Conservation (phyloP, 2,329 filamentous ascomycete species). For the Phialophora expanda region DNA sequence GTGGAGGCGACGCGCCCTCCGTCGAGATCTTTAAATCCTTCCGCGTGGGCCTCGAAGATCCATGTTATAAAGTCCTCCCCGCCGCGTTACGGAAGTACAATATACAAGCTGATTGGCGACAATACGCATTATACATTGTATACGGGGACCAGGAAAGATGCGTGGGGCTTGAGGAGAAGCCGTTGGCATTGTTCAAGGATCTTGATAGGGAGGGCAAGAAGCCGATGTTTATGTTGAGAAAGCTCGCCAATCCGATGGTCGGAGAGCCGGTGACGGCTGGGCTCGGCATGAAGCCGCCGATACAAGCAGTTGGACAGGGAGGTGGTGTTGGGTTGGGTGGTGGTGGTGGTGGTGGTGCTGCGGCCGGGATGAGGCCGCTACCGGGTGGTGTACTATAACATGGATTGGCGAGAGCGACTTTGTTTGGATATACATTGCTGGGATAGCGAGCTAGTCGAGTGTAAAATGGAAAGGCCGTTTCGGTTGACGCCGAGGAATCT, state of each 20-base stretch:
- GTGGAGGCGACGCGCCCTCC: conserved; percentile 45
- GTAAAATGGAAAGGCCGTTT: neutral
- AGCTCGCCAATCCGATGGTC: conserved; percentile 54
- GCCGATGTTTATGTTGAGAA: conserved; percentile 97
- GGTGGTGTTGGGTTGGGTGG: conserved; percentile 17
- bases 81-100: conserved; percentile 97
- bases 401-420: neutral
- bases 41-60: conserved; percentile 96
- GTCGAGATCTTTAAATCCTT: conserved; percentile 99
- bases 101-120: conserved; percentile 95
- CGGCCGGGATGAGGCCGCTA: conserved; percentile 25
- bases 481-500: neutral
- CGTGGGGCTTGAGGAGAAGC: conserved; percentile 87
- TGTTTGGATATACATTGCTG: conserved; percentile 2
- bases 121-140: conserved; percentile 97
- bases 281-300: conserved; percentile 24
- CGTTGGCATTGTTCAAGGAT: conserved; percentile 95
- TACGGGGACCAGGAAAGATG: conserved; percentile 98
- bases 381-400: conserved; percentile 10
- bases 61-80: conserved; percentile 94
- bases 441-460: neutral
- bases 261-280: conserved; percentile 27
- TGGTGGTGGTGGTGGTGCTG: conserved; percentile 14
- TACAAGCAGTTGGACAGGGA: conserved; percentile 14
- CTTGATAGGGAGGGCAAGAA: conserved; percentile 96